Evolutionary conservation across 345 rosid genomes (phyloP).

Genomic region (Hirschfeldia incana): DNA sequence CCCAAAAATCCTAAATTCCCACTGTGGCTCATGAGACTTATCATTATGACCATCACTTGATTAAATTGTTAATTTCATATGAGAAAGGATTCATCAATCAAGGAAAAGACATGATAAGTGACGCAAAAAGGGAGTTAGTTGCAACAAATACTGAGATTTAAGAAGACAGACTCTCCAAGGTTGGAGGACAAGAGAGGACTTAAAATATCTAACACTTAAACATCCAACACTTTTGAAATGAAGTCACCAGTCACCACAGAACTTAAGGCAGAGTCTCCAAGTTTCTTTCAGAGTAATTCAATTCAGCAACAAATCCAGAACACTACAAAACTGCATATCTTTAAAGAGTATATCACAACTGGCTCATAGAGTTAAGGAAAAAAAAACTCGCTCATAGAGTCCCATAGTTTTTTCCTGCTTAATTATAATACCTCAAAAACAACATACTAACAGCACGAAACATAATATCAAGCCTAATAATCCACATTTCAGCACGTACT

Average conservation of each 20-base stretch:
- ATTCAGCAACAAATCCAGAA: not conserved
- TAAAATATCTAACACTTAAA: no score
- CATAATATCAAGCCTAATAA: not conserved
- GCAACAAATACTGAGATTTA: no score
- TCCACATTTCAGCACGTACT: not conserved
- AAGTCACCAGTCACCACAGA: not conserved
- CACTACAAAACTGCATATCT: not conserved
- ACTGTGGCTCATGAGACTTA: conserved; percentile 5
- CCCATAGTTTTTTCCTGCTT: not conserved
- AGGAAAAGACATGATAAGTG: not conserved
- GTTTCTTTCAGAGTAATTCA: not conserved
- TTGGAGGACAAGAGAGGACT: no score
- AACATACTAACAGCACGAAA: not conserved
- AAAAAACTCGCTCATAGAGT: not conserved
- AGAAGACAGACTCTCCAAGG: no score
- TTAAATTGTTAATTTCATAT: not conserved
- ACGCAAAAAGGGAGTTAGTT: no score
- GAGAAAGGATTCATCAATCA: not conserved
- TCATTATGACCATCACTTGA: not conserved
- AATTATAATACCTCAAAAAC: not conserved
- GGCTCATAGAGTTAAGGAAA: no score
- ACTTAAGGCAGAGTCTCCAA: not conserved
- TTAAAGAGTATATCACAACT: not conserved
- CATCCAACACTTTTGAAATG: not conserved
- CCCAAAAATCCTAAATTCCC: not conserved